Evolutionary conservation across 2,329 filamentous ascomycete species (phyloP), one percentile per base, ranked within the genome.

Genomic region (Colletotrichum orbiculare): DNA sequence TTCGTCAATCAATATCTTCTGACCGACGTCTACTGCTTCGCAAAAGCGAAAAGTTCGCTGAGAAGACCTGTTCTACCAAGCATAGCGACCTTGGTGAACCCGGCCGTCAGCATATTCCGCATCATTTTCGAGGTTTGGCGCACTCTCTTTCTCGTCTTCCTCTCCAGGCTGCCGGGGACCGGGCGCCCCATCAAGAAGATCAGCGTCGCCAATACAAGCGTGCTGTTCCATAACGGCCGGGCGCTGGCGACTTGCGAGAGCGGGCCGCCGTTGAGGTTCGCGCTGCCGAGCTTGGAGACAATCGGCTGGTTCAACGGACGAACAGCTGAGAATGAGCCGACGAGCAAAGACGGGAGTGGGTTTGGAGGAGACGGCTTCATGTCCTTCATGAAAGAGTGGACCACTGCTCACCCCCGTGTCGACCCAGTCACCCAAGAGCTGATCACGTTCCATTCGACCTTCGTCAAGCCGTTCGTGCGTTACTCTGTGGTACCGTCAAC

Each of bases 231-330:
- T 69, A 89, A 92, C 71, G 88, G 89, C 9, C 81, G 89, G 67
- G 89, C 88, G 4, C 72, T 93, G 64, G 90, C 90, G 4, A 89
- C 88, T 0, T 92, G 89, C 68, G 89, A 92, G 73, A 91, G 88
- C 68, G 90, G 90, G 0, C 89, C 89, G 3, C 90, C 89, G 0
- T 88, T 92, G 72, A 81, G 89, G 34, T 80, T 92, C 53, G 80
- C 85, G 8, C 76, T 92, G 7, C 90, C 90, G 0, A 79, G 81
- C 0, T 74, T 93, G 25, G 85, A 91, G 67, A 92, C 90, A 0
- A 81, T 92, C 8, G 90, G 89, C 45, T 92, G 90, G 90, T 92
- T 85, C 74, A 83, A 91, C 71, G 90, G 89, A 7, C 76, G 78
- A 2, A 75, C 69, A 13, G 85, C 85, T 15, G 87, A 91, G 76